Percentiles rank a stretch among this genome's conserved stretches.
Evolutionary conservation across 164 flowering plant species (phyloP).

Genomic region (Buxus sempervirens): DNA sequence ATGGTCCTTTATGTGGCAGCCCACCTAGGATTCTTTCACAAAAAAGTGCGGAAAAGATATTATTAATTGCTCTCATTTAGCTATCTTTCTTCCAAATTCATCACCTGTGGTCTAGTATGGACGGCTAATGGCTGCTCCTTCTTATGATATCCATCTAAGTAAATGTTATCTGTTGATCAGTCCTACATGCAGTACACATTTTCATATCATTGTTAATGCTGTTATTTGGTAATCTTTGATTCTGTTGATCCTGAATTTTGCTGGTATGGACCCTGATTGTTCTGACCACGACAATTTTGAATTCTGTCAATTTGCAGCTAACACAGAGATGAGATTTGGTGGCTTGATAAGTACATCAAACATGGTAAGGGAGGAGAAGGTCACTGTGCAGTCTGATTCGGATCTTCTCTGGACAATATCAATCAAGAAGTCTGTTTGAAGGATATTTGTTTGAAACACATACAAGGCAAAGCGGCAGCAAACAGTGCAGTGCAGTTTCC

Average conservation of each 20-base stretch:
- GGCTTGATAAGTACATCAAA: slow-evolving; percentile 87
- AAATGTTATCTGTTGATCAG: too few relatives aligned
- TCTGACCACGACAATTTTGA: background rate
- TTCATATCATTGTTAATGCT: too few relatives aligned
- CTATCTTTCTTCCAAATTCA: too few relatives aligned
- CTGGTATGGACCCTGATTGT: background rate
- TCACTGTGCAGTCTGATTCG: slow-evolving; percentile 74
- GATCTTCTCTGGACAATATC: slow-evolving; percentile 95
- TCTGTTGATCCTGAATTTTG: background rate
- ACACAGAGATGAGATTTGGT: slow-evolving; percentile 79
- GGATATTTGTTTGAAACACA: background rate
- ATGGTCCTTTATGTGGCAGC: too few relatives aligned
- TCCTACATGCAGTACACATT: too few relatives aligned
- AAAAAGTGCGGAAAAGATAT: too few relatives aligned
- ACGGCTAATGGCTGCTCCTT: too few relatives aligned
- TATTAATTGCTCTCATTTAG: too few relatives aligned
- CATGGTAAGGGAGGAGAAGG: slow-evolving; percentile 49
- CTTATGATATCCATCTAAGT: too few relatives aligned
- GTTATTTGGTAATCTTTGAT: background rate
- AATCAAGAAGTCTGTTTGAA: slow-evolving; percentile 36
- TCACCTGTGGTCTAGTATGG: too few relatives aligned
- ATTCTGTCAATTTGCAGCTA: slow-evolving; percentile 42
- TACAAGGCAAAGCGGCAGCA: background rate
- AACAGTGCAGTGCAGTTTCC: too few relatives aligned
- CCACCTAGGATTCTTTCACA: too few relatives aligned